Percentiles rank a stretch among this genome's conserved stretches.
These are phyloP conservation scores for Bipolaris bicolor DNA, from an alignment of 2,329 filamentous ascomycete species.

Conservation along the genomic window DNA sequence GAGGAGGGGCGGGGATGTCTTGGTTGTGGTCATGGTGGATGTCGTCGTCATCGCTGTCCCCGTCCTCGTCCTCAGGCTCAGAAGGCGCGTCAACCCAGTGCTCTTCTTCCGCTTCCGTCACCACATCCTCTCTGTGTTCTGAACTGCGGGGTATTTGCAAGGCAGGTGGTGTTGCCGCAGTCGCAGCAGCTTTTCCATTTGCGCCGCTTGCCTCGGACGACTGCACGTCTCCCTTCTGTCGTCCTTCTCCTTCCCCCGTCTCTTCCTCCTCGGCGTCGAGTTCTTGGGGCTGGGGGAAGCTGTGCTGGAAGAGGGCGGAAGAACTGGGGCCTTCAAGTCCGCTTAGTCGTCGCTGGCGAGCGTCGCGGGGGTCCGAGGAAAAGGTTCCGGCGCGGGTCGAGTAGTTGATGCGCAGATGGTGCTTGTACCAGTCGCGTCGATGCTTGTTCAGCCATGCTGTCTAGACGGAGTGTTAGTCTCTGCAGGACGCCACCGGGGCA, in stretches of 20 bases:
- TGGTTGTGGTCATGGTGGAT: constrained; percentile 9
- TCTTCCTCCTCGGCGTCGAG: constrained; percentile 37
- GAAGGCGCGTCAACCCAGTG: constrained; percentile 39
- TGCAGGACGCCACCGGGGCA: constrained; percentile 20
- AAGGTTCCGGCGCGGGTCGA: constrained; percentile 58
- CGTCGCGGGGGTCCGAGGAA: constrained; percentile 54
- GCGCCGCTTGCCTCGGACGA: constrained; percentile 15
- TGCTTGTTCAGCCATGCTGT: constrained; percentile 69
- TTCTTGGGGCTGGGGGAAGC: constrained; percentile 52
- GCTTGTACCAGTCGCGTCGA: constrained; percentile 67
- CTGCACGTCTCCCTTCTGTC: constrained; percentile 16
- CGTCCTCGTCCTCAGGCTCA: constrained; percentile 41
- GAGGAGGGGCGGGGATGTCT: constrained; percentile 14
- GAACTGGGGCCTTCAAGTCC: constrained; percentile 51
- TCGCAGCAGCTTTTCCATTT: constrained; percentile 26
- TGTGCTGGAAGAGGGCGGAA: constrained; percentile 47
- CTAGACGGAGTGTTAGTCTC: constrained; percentile 12
- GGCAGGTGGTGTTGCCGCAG: constrained; percentile 33
- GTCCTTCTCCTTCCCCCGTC: not conserved
- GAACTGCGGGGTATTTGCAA: constrained; percentile 40
- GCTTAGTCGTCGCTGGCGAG: constrained; percentile 52
- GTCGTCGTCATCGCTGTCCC: constrained; percentile 29
- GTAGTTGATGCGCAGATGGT: constrained; percentile 54
- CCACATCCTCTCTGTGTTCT: constrained; percentile 30
- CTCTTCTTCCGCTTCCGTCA: constrained; percentile 6